Conservation (phyloP, 2,329 filamentous ascomycete genomes). For the Emmonsia crescens region DNA sequence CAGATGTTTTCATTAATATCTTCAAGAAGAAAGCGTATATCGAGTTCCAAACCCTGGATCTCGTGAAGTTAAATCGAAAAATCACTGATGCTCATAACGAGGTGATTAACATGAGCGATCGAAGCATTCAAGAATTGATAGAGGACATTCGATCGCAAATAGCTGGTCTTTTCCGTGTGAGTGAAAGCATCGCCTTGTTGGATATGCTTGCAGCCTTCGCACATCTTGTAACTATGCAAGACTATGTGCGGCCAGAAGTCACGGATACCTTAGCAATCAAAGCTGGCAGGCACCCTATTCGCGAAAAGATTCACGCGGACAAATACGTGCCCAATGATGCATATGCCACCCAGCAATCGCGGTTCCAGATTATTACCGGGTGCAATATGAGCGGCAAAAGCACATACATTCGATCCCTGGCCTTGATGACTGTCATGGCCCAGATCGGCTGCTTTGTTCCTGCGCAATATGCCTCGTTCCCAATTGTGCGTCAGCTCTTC, state of each 20-base stretch:
- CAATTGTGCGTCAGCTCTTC: slow-evolving; percentile 73
- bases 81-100: slow-evolving; percentile 75
- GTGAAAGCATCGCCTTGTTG: slow-evolving; percentile 73
- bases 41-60: slow-evolving; percentile 76
- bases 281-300: slow-evolving; percentile 64
- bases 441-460: slow-evolving; percentile 89
- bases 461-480: slow-evolving; percentile 69
- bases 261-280: slow-evolving; percentile 61
- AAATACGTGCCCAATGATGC: slow-evolving; percentile 83
- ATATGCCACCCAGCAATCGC: slow-evolving; percentile 65
- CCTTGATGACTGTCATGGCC: slow-evolving; percentile 81
- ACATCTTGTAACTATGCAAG: slow-evolving; percentile 56
- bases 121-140: slow-evolving; percentile 61
- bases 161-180: slow-evolving; percentile 66
- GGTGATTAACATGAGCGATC: slow-evolving; percentile 71
- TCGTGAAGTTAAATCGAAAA: slow-evolving; percentile 70
- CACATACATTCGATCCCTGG: slow-evolving; percentile 80
- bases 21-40: slow-evolving; percentile 61
- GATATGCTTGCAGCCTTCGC: slow-evolving; percentile 77
- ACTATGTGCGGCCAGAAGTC: slow-evolving; percentile 60
- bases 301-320: slow-evolving; percentile 58
- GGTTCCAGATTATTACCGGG: slow-evolving; percentile 89
- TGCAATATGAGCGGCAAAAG: slow-evolving; percentile 98
- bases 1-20: slow-evolving; percentile 65
- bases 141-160: slow-evolving; percentile 60